Conservation (phyloP, 106 monocot genomes). For the Alisma plantagoaquatica region DNA sequence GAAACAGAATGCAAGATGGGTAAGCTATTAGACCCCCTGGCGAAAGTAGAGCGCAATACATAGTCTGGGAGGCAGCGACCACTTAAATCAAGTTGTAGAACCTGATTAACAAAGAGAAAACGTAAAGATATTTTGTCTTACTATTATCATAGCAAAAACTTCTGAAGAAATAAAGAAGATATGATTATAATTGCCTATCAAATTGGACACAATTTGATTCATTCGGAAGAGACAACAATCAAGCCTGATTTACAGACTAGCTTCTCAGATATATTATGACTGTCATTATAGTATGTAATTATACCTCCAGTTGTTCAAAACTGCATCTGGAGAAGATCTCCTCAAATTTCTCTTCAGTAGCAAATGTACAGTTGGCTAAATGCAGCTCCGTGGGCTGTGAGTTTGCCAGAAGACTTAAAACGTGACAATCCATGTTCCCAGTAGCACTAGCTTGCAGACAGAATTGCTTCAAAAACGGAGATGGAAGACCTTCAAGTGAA, state of each 20-base stretch:
- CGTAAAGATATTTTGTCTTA: neutral
- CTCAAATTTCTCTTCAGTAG: conserved; percentile 39
- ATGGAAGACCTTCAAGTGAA: conserved; percentile 48
- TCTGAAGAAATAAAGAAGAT: neutral
- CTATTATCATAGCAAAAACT: neutral
- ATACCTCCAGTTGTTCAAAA: conserved; percentile 46
- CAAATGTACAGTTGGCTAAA: conserved; percentile 68
- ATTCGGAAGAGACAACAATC: neutral
- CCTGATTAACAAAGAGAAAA: conserved; percentile 25
- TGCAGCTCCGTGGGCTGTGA: conserved; percentile 30
- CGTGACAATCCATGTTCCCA: conserved; percentile 47
- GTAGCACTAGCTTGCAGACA: conserved; percentile 23
- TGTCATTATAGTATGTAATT: too few relatives aligned
- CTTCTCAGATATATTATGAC: too few relatives aligned
- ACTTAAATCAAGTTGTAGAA: conserved; percentile 51
- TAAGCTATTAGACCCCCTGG: conserved; percentile 28
- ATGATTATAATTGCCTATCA: neutral
- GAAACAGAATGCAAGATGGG: conserved; percentile 51
- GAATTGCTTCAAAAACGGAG: conserved; percentile 28
- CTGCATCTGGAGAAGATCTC: conserved; percentile 27
- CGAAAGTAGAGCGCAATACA: conserved; percentile 43
- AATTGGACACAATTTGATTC: neutral
- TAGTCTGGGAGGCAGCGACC: conserved; percentile 76
- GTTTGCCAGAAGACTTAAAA: conserved; percentile 33
- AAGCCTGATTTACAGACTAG: neutral